These are phyloP conservation scores for Wickerhamomyces strasburgensis DNA, from an alignment of 805 yeast species.

Conservation along the genomic window DNA sequence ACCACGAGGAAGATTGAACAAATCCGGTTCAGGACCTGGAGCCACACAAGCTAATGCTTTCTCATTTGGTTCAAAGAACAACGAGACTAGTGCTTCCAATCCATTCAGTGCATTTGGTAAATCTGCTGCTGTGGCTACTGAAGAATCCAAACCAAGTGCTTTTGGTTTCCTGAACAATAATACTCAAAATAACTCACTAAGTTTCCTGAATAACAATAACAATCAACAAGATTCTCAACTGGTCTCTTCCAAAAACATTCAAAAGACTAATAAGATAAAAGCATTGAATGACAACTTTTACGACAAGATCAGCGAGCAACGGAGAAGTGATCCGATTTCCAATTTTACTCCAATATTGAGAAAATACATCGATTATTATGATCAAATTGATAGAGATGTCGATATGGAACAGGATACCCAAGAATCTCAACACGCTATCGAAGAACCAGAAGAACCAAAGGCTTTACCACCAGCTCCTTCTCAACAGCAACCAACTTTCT, in stretches of 20 bases:
- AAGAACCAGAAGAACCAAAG: conserved; percentile 11
- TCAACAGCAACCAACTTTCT: conserved; percentile 9
- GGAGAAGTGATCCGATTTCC: conserved; percentile 42
- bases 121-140: conserved; percentile 2
- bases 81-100: conserved; percentile 3
- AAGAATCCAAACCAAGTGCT: conserved; percentile 10
- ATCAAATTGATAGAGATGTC: conserved; percentile 30
- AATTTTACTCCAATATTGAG: conserved; percentile 50
- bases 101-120: conserved; percentile 6
- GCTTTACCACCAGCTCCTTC: conserved; percentile 14
- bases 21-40: conserved; percentile 3
- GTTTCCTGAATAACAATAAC: conserved; percentile 4
- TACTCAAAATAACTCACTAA: too few relatives aligned
- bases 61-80: conserved; percentile 9
- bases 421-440: conserved; percentile 15
- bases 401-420: conserved; percentile 9
- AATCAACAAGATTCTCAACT: conserved; percentile 3
- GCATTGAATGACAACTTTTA: conserved; percentile 64
- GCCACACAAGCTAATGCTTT: conserved; percentile 7
- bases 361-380: conserved; percentile 55
- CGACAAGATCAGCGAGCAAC: conserved; percentile 39
- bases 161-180: conserved; percentile 9
- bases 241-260: conserved; percentile 21
- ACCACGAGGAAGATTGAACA: conserved; percentile 41
- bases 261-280: conserved; percentile 44